Conservation (phyloP, 2,329 filamentous ascomycete species). For the Ophiostoma sp. region DNA sequence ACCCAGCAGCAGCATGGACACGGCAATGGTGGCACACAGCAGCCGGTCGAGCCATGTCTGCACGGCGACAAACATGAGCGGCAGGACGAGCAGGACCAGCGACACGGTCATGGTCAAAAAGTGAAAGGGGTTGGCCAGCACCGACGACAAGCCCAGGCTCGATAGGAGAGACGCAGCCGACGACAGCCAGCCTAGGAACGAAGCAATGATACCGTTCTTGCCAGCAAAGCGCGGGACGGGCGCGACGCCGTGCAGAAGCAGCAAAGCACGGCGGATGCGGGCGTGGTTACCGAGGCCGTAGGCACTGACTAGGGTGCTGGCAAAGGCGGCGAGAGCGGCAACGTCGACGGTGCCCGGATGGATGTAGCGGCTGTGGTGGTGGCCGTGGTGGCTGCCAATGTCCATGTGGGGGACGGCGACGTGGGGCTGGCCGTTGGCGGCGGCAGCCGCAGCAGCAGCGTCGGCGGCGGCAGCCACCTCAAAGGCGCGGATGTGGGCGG, state of each 20-base stretch:
- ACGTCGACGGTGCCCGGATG: conserved; percentile 77
- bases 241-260: conserved; percentile 27
- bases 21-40: conserved; percentile 77
- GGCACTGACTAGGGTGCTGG: conserved; percentile 80
- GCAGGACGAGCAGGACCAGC: conserved; percentile 67
- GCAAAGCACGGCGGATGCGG: conserved; percentile 86
- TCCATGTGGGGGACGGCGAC: conserved; percentile 40
- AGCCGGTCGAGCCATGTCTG: conserved; percentile 81
- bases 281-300: conserved; percentile 87
- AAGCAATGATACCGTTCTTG: conserved; percentile 5
- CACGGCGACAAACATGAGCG: conserved; percentile 77
- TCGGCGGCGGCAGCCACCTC: background rate
- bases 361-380: conserved; percentile 45
- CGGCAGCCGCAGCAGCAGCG: conserved; percentile 55
- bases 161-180: conserved; percentile 1
- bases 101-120: conserved; percentile 91
- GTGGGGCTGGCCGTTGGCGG: conserved; percentile 38
- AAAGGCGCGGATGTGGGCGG: background rate
- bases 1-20: conserved; percentile 86
- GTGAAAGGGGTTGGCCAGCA: conserved; percentile 94
- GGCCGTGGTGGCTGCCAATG: conserved; percentile 61
- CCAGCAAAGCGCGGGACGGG: background rate
- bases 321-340: conserved; percentile 77
- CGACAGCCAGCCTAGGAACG: conserved; percentile 70
- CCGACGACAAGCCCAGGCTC: conserved; percentile 60